Evolutionary conservation across 2,329 filamentous ascomycete genomes (phyloP).

Genomic region (Epichloe typhina): DNA sequence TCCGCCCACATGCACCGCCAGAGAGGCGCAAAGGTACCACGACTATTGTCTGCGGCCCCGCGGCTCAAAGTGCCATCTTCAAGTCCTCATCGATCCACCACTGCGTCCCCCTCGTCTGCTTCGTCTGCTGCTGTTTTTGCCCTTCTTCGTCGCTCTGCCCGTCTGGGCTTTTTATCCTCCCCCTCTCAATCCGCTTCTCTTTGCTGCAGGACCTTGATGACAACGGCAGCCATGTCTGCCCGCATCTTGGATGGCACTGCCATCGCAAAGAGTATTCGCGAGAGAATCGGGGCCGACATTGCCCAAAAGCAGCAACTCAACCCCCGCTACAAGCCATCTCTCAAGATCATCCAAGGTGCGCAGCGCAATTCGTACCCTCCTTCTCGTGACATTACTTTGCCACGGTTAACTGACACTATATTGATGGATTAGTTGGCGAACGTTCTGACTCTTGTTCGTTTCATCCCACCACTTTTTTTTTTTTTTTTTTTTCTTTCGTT

Average conservation of each 20-base stretch:
- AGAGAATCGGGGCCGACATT: constrained; percentile 69
- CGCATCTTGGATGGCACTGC: constrained; percentile 91
- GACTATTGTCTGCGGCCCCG: neutral
- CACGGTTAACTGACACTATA: constrained; percentile 11
- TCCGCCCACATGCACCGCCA: neutral
- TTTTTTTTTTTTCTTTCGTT: too few relatives aligned
- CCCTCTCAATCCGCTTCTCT: neutral
- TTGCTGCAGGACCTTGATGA: constrained; percentile 24
- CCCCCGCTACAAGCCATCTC: constrained; percentile 72
- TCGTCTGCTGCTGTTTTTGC: neutral
- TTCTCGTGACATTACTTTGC: constrained; percentile 4
- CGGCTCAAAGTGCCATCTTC: neutral
- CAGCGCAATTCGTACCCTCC: constrained; percentile 6
- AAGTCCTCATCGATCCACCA: neutral
- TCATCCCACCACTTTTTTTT: neutral
- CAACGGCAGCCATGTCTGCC: constrained; percentile 61
- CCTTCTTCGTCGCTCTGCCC: constrained; percentile 1
- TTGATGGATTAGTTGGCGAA: constrained; percentile 56
- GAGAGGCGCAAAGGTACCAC: neutral
- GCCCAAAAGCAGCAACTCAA: constrained; percentile 67
- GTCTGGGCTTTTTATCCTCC: neutral
- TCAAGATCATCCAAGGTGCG: constrained; percentile 91
- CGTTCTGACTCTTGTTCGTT: constrained; percentile 73
- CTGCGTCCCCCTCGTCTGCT: neutral
- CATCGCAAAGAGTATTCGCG: constrained; percentile 84